Conservation (phyloP, 2,329 filamentous ascomycete genomes). For the Onygenales sp. region DNA sequence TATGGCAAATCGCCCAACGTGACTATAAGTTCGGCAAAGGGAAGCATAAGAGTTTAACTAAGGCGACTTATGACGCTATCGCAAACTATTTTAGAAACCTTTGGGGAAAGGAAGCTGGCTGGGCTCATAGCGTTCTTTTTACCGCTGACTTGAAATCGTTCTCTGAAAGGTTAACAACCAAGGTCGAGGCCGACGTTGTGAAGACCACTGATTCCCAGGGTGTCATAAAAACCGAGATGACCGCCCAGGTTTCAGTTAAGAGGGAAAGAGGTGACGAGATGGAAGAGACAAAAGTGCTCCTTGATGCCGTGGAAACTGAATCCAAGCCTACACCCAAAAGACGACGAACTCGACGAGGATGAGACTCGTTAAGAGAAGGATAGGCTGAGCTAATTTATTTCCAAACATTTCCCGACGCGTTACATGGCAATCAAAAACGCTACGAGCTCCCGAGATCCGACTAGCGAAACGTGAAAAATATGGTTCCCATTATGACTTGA, state of each 20-base stretch:
- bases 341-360: constrained; percentile 6
- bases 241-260: neutral
- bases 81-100: constrained; percentile 80
- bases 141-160: constrained; percentile 86
- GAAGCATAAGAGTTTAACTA: constrained; percentile 77
- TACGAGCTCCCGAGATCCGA: too few relatives aligned
- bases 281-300: neutral
- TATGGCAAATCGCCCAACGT: constrained; percentile 95
- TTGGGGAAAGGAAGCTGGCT: constrained; percentile 91
- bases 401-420: too few relatives aligned
- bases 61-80: constrained; percentile 78
- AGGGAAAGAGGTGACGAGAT: constrained; percentile 8
- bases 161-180: constrained; percentile 50
- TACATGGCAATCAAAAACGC: too few relatives aligned
- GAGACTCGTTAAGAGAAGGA: neutral
- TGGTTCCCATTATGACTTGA: too few relatives aligned
- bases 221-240: neutral
- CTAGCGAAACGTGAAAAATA: too few relatives aligned
- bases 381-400: too few relatives aligned
- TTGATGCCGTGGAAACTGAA: neutral
- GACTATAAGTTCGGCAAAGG: constrained; percentile 87
- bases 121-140: constrained; percentile 96
- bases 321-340: constrained; percentile 2
- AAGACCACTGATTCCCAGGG: neutral
- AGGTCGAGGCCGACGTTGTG: constrained; percentile 22